Evolutionary conservation across 495 filamentous ascomycete genomes (phyloP).

Genomic region (Xylaria castorea): DNA sequence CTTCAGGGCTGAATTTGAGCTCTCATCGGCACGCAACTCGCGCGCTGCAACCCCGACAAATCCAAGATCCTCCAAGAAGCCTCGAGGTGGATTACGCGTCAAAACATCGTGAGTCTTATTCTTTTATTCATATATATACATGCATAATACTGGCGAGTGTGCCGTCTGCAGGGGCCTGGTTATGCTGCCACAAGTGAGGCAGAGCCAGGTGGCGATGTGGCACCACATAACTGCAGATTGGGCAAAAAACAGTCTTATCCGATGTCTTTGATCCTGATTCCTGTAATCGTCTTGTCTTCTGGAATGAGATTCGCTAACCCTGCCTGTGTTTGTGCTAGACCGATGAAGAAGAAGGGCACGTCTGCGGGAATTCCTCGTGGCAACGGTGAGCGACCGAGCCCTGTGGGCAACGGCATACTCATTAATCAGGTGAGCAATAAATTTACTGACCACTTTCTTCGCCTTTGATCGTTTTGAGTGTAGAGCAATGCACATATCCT

Average conservation of each 20-base stretch:
- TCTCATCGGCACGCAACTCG: constrained; percentile 55
- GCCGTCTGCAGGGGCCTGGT: constrained; percentile 31
- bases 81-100: constrained; percentile 63
- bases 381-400: constrained; percentile 58
- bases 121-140: constrained; percentile 9
- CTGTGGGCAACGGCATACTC: constrained; percentile 50
- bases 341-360: constrained; percentile 63
- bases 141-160: constrained; percentile 24
- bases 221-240: constrained; percentile 43
- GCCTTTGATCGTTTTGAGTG: neutral
- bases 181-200: constrained; percentile 42
- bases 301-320: constrained; percentile 29
- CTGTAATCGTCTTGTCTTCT: neutral
- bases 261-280: neutral
- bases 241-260: constrained; percentile 9
- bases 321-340: constrained; percentile 43
- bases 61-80: constrained; percentile 60
- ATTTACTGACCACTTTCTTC: neutral
- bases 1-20: constrained; percentile 46
- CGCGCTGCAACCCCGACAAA: constrained; percentile 63
- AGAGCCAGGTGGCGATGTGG: constrained; percentile 46
- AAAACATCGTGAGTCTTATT: constrained; percentile 71
- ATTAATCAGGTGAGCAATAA: constrained; percentile 51
- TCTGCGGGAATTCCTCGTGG: constrained; percentile 59
- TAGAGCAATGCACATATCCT: neutral